phyloP scores from a whole-genome alignment of 768 basidiomycete genomes.

The Suillus brevipes region DNA sequence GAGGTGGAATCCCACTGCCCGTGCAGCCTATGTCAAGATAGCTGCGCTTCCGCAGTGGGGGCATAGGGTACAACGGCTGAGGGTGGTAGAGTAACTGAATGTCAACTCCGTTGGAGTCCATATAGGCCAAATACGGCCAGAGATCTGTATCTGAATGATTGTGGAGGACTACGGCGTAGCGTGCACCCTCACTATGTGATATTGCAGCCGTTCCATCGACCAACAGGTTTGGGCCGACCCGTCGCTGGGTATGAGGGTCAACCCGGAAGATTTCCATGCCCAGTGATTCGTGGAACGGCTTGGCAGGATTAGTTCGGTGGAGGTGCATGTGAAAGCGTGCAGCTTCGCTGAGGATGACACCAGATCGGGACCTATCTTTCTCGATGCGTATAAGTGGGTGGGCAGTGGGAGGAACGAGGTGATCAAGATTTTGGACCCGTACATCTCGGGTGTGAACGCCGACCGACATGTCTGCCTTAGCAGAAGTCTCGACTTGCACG shows the following conservation, averaged over 20 bases:
- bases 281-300: slow-evolving; percentile 48
- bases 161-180: slow-evolving; percentile 50
- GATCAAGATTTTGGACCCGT: slow-evolving; percentile 47
- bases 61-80: slow-evolving; percentile 31
- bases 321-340: slow-evolving; percentile 63
- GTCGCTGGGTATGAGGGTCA: slow-evolving; percentile 45
- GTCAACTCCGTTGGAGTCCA: slow-evolving; percentile 56
- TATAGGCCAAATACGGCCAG: slow-evolving; percentile 64
- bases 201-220: slow-evolving; percentile 49
- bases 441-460: slow-evolving; percentile 41
- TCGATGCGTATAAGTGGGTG: slow-evolving; percentile 40
- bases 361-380: slow-evolving; percentile 31
- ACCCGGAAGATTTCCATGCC: slow-evolving; percentile 54
- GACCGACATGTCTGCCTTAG: slow-evolving; percentile 53
- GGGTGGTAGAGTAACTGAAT: slow-evolving; percentile 60
- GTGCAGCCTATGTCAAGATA: slow-evolving; percentile 45
- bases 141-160: slow-evolving; percentile 53
- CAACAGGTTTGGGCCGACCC: slow-evolving; percentile 47
- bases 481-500: slow-evolving; percentile 43
- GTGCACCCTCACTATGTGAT: slow-evolving; percentile 39
- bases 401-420: slow-evolving; percentile 37
- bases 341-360: slow-evolving; percentile 53
- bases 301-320: slow-evolving; percentile 47
- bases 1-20: slow-evolving; percentile 36
- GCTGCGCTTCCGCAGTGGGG: slow-evolving; percentile 46